Percentiles rank a stretch among this genome's conserved stretches.
Evolutionary conservation across 2,329 filamentous ascomycete genomes (phyloP).

Genomic region (Fusarium piperis): DNA sequence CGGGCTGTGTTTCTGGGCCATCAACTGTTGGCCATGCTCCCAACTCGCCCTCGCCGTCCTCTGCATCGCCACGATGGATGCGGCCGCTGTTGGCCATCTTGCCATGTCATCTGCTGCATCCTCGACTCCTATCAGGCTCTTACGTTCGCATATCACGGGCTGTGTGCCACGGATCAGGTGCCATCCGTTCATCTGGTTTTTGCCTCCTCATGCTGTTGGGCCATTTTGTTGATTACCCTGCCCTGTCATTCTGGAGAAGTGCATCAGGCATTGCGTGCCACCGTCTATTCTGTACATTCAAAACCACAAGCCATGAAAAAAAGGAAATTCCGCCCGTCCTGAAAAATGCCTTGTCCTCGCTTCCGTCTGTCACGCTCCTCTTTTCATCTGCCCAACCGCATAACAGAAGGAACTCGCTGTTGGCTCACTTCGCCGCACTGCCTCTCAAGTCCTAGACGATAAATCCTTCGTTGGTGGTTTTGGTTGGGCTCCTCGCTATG

Average conservation of each 20-base stretch:
- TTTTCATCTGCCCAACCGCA: slow-evolving; percentile 11
- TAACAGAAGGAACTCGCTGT: slow-evolving; percentile 13
- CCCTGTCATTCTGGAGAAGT: slow-evolving; percentile 27
- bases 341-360: slow-evolving; percentile 8
- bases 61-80: slow-evolving; percentile 10
- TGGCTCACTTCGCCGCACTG: slow-evolving; percentile 1
- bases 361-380: neutral
- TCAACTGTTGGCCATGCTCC: neutral
- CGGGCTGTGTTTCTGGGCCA: slow-evolving; percentile 10
- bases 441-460: neutral
- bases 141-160: neutral
- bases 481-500: neutral
- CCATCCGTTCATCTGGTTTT: neutral
- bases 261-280: slow-evolving; percentile 29
- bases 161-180: neutral
- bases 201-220: neutral
- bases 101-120: neutral
- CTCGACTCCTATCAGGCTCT: neutral
- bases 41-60: neutral
- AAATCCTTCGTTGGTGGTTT: neutral
- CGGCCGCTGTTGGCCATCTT: neutral
- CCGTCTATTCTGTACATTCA: slow-evolving; percentile 35
- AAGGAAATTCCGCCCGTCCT: slow-evolving; percentile 23
- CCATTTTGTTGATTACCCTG: slow-evolving; percentile 30
- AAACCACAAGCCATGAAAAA: slow-evolving; percentile 24